Base-by-base conservation (phyloP, 2,329 filamentous ascomycete genomes). In the Pseudogymnoascus sp. region DNA sequence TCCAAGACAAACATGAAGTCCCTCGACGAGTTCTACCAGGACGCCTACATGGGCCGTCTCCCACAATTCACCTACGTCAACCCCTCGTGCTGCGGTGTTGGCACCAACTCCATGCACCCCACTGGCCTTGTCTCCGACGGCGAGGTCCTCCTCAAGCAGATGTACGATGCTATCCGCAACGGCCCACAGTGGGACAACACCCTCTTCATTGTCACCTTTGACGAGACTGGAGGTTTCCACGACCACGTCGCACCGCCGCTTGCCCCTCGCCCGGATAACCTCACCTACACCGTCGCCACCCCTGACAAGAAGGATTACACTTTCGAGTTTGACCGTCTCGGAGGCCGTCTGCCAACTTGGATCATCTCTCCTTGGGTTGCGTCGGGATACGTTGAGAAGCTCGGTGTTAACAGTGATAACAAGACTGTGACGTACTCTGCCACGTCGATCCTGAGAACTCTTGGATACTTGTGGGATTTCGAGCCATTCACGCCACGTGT, bases 321-420 rank as follows among this genome's bases (percentile, higher is more conserved):
- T 0, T 74, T 76, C 59, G 64, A 70, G 41, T 77, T 78, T 62
- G 69, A 74, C 62, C 73, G 76, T 25, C 67, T 78, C 11, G 76
- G 75, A 15, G 69, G 74, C 43, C 74, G 75, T 30, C 72, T 78
- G 12, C 75, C 76, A 0, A 77, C 76, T 0, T 62, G 77, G 4
- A 65, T 77, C 2, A 74, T 78, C 60, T 76, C 74, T 3, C 75
- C 75, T 0, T 79, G 76, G 77, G 76, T 79, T 1, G 68, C 65
- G 2, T 72, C 74, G 62, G 77, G 73, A 0, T 15, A 71, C 1
- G 70, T 79, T 6, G 76, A 79, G 68, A 71, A 73, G 14, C 68
- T 70, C 59, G 75, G 73, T 6, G 60, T 33, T 14, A 74, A 76
- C 60, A 66, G 71, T 7, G 68, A 69, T 2, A 74, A 73, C 18